Conservation (phyloP, 1,284 basidiomycete species). For the Papiliotrema nemorosa region DNA sequence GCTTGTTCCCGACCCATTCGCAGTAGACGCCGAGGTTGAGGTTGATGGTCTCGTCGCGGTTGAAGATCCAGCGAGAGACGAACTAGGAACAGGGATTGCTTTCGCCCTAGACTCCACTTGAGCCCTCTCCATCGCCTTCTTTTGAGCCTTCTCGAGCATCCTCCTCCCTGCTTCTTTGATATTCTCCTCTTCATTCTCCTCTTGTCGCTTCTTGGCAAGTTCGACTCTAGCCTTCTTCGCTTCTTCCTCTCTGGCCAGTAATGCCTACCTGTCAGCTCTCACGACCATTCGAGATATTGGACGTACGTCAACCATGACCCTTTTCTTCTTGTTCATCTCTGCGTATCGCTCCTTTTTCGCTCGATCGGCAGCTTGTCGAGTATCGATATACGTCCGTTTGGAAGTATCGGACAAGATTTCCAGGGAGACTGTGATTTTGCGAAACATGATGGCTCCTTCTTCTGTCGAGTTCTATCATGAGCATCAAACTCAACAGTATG, state of each 20-base stretch:
- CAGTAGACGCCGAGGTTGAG: too few species aligned
- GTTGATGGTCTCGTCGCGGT: too few species aligned
- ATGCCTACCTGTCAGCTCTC: slow-evolving; percentile 55
- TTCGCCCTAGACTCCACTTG: slow-evolving; percentile 10
- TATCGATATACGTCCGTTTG: slow-evolving; percentile 76
- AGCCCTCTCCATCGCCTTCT: slow-evolving; percentile 19
- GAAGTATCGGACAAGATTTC: slow-evolving; percentile 79
- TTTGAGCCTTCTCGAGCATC: slow-evolving; percentile 60
- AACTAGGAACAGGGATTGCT: slow-evolving; percentile 1
- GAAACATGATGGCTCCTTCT: slow-evolving; percentile 68
- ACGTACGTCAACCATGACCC: slow-evolving; percentile 61
- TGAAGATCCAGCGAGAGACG: too few species aligned
- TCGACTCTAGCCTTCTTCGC: slow-evolving; percentile 67
- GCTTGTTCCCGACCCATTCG: background rate
- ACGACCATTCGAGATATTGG: background rate
- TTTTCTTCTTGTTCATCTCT: slow-evolving; percentile 72
- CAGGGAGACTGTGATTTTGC: slow-evolving; percentile 78
- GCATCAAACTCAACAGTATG: too few species aligned
- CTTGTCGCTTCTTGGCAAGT: slow-evolving; percentile 57
- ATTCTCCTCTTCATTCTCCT: slow-evolving; percentile 59
- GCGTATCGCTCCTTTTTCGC: slow-evolving; percentile 70
- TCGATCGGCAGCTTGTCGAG: slow-evolving; percentile 67
- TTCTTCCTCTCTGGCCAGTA: slow-evolving; percentile 74
- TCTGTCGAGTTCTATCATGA: slow-evolving; percentile 7
- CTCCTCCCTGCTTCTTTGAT: slow-evolving; percentile 74